phyloP scores from a whole-genome alignment of 78 protist genomes.

The Polysphondylium violaceum region DNA sequence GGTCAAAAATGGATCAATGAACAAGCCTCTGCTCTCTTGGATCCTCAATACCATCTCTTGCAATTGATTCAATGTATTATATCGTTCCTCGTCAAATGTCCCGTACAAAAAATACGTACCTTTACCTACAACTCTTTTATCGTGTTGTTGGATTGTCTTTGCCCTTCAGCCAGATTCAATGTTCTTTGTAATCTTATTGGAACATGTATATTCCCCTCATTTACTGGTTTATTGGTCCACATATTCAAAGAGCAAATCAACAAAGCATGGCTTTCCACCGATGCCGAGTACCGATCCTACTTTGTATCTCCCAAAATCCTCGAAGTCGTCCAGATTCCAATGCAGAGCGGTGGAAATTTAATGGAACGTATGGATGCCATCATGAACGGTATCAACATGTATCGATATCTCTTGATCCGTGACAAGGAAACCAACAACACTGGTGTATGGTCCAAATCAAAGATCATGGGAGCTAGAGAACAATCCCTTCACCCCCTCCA shows the following conservation, averaged over 20 bases:
- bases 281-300: background rate
- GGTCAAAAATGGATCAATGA: slow-evolving; percentile 32
- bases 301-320: slow-evolving; percentile 60
- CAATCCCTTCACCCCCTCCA: background rate
- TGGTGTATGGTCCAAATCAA: slow-evolving; percentile 29
- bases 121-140: slow-evolving; percentile 22
- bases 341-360: slow-evolving; percentile 30
- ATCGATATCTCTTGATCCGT: slow-evolving; percentile 40
- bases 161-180: slow-evolving; percentile 37
- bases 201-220: slow-evolving; percentile 57
- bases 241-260: slow-evolving; percentile 55
- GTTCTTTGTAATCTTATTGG: slow-evolving; percentile 1
- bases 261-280: slow-evolving; percentile 19
- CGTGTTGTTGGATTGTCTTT: background rate
- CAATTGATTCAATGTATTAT: slow-evolving; percentile 43
- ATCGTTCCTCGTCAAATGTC: slow-evolving; percentile 36
- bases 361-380: slow-evolving; percentile 66
- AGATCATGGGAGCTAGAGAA: slow-evolving; percentile 29
- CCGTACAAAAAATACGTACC: slow-evolving; percentile 61
- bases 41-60: slow-evolving; percentile 39
- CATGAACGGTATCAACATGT: slow-evolving; percentile 66
- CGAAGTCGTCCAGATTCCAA: slow-evolving; percentile 23
- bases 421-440: slow-evolving; percentile 29
- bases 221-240: slow-evolving; percentile 68
- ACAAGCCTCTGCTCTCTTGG: background rate